Percentiles rank a stretch among this genome's conserved stretches.
Conservation (phyloP, 176 grass and related monocot genomes). For the Ampelocalamus luodianensis region DNA sequence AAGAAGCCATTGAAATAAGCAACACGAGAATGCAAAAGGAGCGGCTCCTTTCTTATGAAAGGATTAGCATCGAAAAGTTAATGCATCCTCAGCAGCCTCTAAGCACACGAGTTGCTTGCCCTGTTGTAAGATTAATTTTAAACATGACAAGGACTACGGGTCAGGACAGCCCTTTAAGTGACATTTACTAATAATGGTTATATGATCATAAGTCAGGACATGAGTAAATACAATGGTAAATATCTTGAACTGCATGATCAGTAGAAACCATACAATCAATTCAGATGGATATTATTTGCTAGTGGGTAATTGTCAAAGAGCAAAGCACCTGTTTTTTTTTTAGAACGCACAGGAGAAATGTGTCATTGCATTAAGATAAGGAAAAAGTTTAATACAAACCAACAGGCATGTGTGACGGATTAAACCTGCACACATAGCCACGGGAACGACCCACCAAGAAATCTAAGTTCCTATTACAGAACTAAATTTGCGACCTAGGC, state of each 20-base stretch:
- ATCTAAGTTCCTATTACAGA: no score
- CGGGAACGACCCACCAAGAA: no score
- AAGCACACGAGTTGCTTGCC: background rate
- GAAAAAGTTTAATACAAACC: no score
- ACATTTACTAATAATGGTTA: background rate
- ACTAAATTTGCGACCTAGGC: no score
- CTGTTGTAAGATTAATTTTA: background rate
- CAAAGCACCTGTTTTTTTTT: constrained; percentile 1
- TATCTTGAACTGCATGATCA: background rate
- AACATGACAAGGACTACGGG: background rate
- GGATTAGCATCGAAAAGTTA: background rate
- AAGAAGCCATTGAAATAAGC: constrained; percentile 18
- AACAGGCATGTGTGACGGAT: no score
- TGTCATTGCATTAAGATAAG: no score
- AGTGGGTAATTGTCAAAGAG: constrained; percentile 7
- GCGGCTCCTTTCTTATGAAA: background rate
- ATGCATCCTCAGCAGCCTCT: background rate
- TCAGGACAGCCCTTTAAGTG: background rate
- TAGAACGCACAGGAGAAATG: no score
- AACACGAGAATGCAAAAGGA: constrained; percentile 15
- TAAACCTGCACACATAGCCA: no score
- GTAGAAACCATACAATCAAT: background rate
- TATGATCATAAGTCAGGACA: background rate
- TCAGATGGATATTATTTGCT: background rate
- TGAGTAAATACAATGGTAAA: background rate